Evolutionary conservation across 495 filamentous ascomycete genomes (phyloP).

Genomic region (Rhizodiscina lignyota): DNA sequence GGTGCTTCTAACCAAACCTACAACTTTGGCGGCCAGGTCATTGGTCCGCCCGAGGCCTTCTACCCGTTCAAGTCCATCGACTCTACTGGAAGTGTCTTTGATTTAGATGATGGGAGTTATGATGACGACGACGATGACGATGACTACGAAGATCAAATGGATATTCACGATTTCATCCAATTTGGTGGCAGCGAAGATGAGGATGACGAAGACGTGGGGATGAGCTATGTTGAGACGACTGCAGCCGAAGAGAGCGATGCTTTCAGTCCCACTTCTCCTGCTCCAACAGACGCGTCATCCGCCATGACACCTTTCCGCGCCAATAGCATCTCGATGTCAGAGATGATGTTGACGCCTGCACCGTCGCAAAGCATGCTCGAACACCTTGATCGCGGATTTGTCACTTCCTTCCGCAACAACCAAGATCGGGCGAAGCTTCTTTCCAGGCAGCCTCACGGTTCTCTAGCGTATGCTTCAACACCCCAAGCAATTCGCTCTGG

Average conservation of each 20-base stretch:
- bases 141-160: slow-evolving; percentile 47
- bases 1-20: slow-evolving; percentile 32
- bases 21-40: slow-evolving; percentile 45
- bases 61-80: slow-evolving; percentile 48
- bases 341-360: slow-evolving; percentile 19
- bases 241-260: no score
- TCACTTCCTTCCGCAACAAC: slow-evolving; percentile 65
- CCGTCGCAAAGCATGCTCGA: slow-evolving; percentile 36
- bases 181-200: slow-evolving; percentile 47
- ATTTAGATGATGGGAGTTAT: slow-evolving; percentile 6
- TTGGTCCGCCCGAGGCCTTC: slow-evolving; percentile 64
- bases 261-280: no score
- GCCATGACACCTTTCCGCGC: no score
- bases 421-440: slow-evolving; percentile 36
- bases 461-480: slow-evolving; percentile 9
- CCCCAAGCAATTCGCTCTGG: slow-evolving; percentile 1
- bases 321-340: no score
- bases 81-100: slow-evolving; percentile 30
- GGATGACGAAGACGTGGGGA: slow-evolving; percentile 21
- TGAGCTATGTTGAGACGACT: no score
- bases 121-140: slow-evolving; percentile 30
- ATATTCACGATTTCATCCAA: slow-evolving; percentile 43
- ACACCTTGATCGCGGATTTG: slow-evolving; percentile 51
- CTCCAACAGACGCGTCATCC: no score
- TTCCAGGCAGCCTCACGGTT: slow-evolving; percentile 10